These are phyloP conservation scores for Rossbeevera mucosa DNA, from an alignment of 768 basidiomycete species.

Conservation along the genomic window DNA sequence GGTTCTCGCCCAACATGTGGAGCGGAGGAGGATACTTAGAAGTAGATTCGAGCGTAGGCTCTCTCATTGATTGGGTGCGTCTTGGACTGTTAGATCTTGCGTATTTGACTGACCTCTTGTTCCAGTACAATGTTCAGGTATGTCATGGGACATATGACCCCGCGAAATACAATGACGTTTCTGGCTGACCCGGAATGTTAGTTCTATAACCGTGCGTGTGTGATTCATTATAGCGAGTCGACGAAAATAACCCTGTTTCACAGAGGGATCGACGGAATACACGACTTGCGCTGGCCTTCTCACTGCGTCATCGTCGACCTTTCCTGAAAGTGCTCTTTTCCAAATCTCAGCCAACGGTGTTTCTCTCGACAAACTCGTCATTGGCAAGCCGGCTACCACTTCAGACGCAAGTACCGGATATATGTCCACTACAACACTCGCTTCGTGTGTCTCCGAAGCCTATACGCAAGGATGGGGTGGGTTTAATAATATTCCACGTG, in stretches of 20 bases:
- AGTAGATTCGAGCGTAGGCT: slow-evolving; percentile 36
- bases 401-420: slow-evolving; percentile 51
- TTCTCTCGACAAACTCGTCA: slow-evolving; percentile 60
- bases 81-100: not conserved
- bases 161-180: not conserved
- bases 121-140: slow-evolving; percentile 42
- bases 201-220: slow-evolving; percentile 22
- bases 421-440: slow-evolving; percentile 53
- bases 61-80: slow-evolving; percentile 41
- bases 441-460: slow-evolving; percentile 56
- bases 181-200: not conserved
- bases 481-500: not conserved
- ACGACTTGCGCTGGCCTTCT: slow-evolving; percentile 36
- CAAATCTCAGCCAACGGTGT: slow-evolving; percentile 52
- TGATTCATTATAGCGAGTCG: not conserved
- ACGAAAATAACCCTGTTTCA: not conserved
- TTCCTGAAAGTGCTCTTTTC: slow-evolving; percentile 41
- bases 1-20: slow-evolving; percentile 35
- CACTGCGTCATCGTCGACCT: slow-evolving; percentile 35
- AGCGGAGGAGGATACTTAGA: slow-evolving; percentile 39
- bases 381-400: slow-evolving; percentile 61
- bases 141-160: not conserved
- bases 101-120: not conserved
- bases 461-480: slow-evolving; percentile 11
- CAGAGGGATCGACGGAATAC: slow-evolving; percentile 37